Percentiles rank a stretch among this genome's conserved stretches.
Evolutionary conservation across 345 rosid species (phyloP).

Genomic region (Erodium maritimum): DNA sequence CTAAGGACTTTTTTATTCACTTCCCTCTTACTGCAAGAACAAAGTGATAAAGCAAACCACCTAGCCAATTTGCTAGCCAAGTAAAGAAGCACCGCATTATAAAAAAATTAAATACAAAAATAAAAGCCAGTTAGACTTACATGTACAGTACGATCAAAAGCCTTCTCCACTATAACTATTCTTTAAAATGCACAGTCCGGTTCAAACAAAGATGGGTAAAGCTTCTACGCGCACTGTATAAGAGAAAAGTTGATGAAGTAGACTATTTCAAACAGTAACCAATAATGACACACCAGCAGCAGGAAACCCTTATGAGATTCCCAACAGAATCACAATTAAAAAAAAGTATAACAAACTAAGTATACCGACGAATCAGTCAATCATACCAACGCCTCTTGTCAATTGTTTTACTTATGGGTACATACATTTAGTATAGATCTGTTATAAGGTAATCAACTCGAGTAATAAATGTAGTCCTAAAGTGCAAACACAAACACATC

Average conservation of each 20-base stretch:
- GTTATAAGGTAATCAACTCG: no score
- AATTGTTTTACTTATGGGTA: no score
- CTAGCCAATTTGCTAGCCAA: not conserved
- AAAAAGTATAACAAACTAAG: no score
- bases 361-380: no score
- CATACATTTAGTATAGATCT: no score
- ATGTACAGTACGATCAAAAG: conserved; percentile 76
- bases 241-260: not conserved
- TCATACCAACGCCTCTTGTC: no score
- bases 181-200: conserved; percentile 4
- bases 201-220: not conserved
- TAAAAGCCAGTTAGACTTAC: conserved; percentile 31
- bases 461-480: no score
- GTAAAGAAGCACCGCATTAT: not conserved
- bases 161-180: conserved; percentile 66
- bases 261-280: not conserved
- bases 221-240: not conserved
- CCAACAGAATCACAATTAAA: not conserved
- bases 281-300: not conserved
- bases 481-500: no score
- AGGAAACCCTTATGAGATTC: not conserved
- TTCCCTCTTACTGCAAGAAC: conserved; percentile 63
- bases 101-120: no score
- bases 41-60: conserved; percentile 1
- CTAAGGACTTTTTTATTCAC: conserved; percentile 95